Conservation (phyloP, 2,329 filamentous ascomycete genomes). For the Trematosphaeria pertusa region DNA sequence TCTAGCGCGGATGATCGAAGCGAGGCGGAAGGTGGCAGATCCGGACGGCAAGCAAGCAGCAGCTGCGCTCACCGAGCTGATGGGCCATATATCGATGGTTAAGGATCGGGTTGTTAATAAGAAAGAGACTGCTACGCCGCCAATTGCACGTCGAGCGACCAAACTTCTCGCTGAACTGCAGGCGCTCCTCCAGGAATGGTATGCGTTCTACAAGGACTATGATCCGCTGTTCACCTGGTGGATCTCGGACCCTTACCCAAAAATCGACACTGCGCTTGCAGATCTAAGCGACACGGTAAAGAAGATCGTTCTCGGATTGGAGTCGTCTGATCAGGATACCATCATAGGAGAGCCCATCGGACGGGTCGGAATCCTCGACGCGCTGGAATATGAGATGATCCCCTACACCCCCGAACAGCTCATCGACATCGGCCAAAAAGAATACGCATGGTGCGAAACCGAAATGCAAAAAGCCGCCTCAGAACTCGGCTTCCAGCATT, state of each 20-base stretch:
- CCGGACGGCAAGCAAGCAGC: slow-evolving; percentile 56
- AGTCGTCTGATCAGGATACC: slow-evolving; percentile 53
- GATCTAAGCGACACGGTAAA: slow-evolving; percentile 49
- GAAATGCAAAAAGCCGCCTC: slow-evolving; percentile 62
- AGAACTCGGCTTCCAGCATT: slow-evolving; percentile 59
- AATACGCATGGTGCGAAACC: slow-evolving; percentile 63
- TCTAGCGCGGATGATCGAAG: slow-evolving; percentile 57
- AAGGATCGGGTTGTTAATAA: slow-evolving; percentile 45
- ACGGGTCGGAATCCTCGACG: slow-evolving; percentile 57
- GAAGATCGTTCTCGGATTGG: slow-evolving; percentile 55
- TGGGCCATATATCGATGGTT: slow-evolving; percentile 42
- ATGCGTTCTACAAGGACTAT: slow-evolving; percentile 61
- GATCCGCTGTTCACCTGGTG: slow-evolving; percentile 66
- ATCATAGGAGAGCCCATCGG: slow-evolving; percentile 67
- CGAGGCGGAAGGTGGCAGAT: slow-evolving; percentile 54
- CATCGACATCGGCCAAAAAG: slow-evolving; percentile 57
- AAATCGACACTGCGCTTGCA: slow-evolving; percentile 48
- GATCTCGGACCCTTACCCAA: slow-evolving; percentile 55
- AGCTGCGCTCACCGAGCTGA: slow-evolving; percentile 48
- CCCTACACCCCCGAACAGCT: slow-evolving; percentile 65
- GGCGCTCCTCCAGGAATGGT: slow-evolving; percentile 55
- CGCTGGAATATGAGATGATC: slow-evolving; percentile 65
- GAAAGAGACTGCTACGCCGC: slow-evolving; percentile 46
- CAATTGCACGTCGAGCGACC: slow-evolving; percentile 57
- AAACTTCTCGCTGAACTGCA: slow-evolving; percentile 52